Evolutionary conservation across 768 basidiomycete species (phyloP), one percentile per base, ranked within the genome.

Genomic region (Mycena epipterygia): DNA sequence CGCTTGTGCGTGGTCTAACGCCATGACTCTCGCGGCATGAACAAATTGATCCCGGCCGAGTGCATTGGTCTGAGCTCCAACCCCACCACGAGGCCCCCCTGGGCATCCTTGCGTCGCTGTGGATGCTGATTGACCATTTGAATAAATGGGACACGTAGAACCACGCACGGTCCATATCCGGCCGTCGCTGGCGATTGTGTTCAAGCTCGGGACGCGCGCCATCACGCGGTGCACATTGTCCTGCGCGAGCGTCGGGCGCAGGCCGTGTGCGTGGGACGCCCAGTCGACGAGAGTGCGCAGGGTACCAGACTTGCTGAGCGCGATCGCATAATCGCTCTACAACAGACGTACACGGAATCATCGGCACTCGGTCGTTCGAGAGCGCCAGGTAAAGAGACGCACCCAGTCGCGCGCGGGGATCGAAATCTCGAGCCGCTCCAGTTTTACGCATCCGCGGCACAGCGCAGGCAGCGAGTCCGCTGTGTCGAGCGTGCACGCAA

Each of bases 121-220:
- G 35, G 35, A 37, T n/a, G n/a, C n/a, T n/a, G n/a, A n/a, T n/a
- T n/a, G n/a, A n/a, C n/a, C n/a, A n/a, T n/a, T n/a, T n/a, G n/a
- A n/a, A n/a, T n/a, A n/a, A n/a, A n/a, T n/a, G n/a, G n/a, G n/a
- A n/a, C n/a, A 48, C 25, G 7, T 21, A 19, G 33, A 33, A n/a
- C 19, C 3, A 82, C 87, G 63, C 71, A 90, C 90, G 71, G 81
- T 87, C 90, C 90, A 91, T 14, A 87, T 75, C 42, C 89, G 81
- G 21, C 84, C 83, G 66, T 85, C 86, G 23, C 84, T 85, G 16
- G 89, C 80, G 48, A 91, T 80, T 62, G 81, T 86, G 49, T 77
- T 79, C 51, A 92, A 77, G 25, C 73, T 81, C 3, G 78, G 81
- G 27, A 84, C 82, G 5, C 73, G 69, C 33, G 75, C 73, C 80